Evolutionary conservation across 805 yeast species (phyloP).

Genomic region (Blastobotrys americana): DNA sequence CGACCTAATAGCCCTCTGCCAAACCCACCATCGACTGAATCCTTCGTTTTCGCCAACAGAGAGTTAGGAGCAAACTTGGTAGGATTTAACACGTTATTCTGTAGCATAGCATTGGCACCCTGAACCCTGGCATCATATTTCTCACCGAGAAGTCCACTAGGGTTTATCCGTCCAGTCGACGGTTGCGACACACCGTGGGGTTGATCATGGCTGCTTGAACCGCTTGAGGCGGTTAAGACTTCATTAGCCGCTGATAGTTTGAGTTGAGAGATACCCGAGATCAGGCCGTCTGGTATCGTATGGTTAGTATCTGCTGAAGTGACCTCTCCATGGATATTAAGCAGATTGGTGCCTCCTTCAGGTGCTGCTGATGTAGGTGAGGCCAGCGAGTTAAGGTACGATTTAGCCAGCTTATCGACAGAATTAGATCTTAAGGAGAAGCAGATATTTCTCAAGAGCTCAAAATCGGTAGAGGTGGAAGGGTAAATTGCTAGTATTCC

Average conservation of each 20-base stretch:
- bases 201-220: background rate
- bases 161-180: background rate
- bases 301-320: background rate
- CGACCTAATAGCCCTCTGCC: background rate
- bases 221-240: too few relatives aligned
- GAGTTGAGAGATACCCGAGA: background rate
- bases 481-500: slow-evolving; percentile 21
- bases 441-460: slow-evolving; percentile 24
- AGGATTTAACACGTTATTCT: background rate
- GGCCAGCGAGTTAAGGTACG: slow-evolving; percentile 1
- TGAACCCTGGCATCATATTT: background rate
- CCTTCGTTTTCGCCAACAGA: slow-evolving; percentile 9
- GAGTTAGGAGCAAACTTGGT: slow-evolving; percentile 11
- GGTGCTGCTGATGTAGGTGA: background rate
- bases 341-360: background rate
- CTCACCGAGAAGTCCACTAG: background rate
- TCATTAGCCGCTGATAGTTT: background rate
- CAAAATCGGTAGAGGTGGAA: slow-evolving; percentile 22
- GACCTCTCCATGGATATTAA: background rate
- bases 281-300: background rate
- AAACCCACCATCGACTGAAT: background rate
- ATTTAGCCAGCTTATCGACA: slow-evolving; percentile 2
- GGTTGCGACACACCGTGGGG: background rate
- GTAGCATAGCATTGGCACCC: background rate
- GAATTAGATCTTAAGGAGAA: slow-evolving; percentile 24